Evolutionary conservation across 176 grass and related monocot species (phyloP).

Genomic region (Lolium multiflorum): DNA sequence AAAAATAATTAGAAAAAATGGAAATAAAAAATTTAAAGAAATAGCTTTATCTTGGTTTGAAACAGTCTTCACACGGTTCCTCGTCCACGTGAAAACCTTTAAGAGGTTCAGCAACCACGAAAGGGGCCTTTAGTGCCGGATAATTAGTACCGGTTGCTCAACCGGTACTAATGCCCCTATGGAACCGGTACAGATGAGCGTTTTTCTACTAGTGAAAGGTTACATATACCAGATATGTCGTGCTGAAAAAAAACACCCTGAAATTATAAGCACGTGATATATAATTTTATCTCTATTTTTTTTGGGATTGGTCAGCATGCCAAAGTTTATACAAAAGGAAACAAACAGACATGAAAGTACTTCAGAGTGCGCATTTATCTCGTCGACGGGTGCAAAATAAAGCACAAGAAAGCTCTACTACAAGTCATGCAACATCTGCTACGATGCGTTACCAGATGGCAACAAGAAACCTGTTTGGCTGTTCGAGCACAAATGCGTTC

Average conservation of each 20-base stretch:
- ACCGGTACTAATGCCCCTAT: too few species aligned
- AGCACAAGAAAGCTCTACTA: neutral
- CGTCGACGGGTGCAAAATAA: neutral
- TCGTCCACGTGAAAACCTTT: too few species aligned
- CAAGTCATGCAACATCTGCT: neutral
- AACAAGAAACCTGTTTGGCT: neutral
- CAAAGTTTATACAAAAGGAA: neutral
- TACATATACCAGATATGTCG: neutral
- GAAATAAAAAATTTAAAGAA: too few species aligned
- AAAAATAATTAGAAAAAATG: too few species aligned
- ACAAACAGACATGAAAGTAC: too few species aligned
- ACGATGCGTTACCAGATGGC: neutral
- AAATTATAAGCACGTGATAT: neutral
- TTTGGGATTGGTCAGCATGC: neutral
- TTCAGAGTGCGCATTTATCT: neutral
- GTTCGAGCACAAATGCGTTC: constrained; percentile 5
- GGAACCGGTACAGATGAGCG: too few species aligned
- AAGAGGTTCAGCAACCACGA: too few species aligned
- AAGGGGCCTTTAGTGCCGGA: too few species aligned
- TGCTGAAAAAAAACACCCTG: neutral
- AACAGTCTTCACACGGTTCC: too few species aligned
- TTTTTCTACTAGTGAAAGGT: too few species aligned
- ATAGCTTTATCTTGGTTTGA: too few species aligned
- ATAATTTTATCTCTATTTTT: neutral
- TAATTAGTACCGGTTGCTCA: too few species aligned